Base-by-base conservation (phyloP, 345 rosid species). In the Hypericum androsaemum region DNA sequence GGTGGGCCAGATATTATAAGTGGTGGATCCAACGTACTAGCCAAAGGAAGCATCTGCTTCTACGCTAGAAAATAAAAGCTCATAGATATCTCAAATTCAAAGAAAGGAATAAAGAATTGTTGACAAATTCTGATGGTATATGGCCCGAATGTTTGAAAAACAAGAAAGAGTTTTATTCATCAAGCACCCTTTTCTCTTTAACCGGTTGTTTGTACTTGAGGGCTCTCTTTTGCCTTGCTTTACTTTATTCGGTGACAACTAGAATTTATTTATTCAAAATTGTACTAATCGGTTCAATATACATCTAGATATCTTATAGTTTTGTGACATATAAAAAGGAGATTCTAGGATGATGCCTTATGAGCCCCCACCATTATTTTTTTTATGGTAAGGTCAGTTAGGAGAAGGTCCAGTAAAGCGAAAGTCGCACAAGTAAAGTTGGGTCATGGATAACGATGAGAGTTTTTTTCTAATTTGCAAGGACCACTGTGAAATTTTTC, bases 121-220 rank as follows among this genome's bases (percentile, higher is more conserved):
- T 14, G 63, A 70, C 61, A 57, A 54, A 71, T 64, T 62, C 49
- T 65, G 12, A 64, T 72, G 56, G 59, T 11, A 56, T 68, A 81
- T 75, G 85, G 83, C 76, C 81, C 76, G 72, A 72, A 72, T 76
- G 81, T 81, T 77, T 84, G 94, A 79, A 79, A 74, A 79, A 72
- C 80, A 81, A 73, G 79, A 66, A 81, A 78, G 63, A 64, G 65
- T 42, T 59, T 69, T 78, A 75, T 73, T 74, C 52, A 71, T 66
- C 58, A 32, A 65, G 55, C 74, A 45, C 69, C 75, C 86, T 79
- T n/a, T 77, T 74, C 72, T 62, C 80, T 78, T 81, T 77, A 79
- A 69, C 54, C 69, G 64, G 76, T 62, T 67, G 78, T 59, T n/a
- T 71, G 80, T 67, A 72, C 78, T 78, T 60, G 75, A 67, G 64